A percentile compares a stretch with the other conserved stretches of the same genome.
Evolutionary conservation across 179 eudicot species (phyloP).

Genomic region (Patellifolia procumbens): DNA sequence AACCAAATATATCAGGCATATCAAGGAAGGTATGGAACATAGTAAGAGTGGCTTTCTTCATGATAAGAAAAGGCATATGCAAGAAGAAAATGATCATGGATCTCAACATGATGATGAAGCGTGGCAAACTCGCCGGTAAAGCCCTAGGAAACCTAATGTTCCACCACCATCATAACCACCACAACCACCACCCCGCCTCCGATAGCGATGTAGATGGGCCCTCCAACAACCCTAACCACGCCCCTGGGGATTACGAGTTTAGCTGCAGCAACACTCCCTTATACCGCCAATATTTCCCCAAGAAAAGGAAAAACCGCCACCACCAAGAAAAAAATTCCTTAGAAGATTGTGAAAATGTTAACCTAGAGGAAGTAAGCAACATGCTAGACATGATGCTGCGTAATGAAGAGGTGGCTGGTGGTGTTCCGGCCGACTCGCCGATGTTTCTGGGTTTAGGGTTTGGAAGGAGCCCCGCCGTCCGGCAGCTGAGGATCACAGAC

Average conservation of each 20-base stretch:
- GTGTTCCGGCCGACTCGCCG: constrained; percentile 29
- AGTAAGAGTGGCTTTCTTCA: constrained; percentile 33
- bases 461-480: constrained; percentile 47
- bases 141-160: too few relatives aligned
- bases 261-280: constrained; percentile 60
- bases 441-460: constrained; percentile 40
- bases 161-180: too few relatives aligned
- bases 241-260: constrained; percentile 58
- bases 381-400: constrained; percentile 38
- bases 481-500: too few relatives aligned
- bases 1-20: constrained; percentile 27
- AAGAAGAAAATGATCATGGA: constrained; percentile 33
- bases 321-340: neutral
- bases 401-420: constrained; percentile 17
- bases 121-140: constrained; percentile 36
- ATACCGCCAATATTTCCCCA: constrained; percentile 26
- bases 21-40: constrained; percentile 39
- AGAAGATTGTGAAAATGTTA: constrained; percentile 8
- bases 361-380: constrained; percentile 32
- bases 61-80: constrained; percentile 37
- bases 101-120: constrained; percentile 37
- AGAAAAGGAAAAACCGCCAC: constrained; percentile 23
- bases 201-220: constrained; percentile 26
- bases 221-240: constrained; percentile 18
- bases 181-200: too few relatives aligned